Evolutionary conservation across 2,329 filamentous ascomycete genomes (phyloP), one percentile per base, ranked within the genome.

Genomic region (Periconia digitata): DNA sequence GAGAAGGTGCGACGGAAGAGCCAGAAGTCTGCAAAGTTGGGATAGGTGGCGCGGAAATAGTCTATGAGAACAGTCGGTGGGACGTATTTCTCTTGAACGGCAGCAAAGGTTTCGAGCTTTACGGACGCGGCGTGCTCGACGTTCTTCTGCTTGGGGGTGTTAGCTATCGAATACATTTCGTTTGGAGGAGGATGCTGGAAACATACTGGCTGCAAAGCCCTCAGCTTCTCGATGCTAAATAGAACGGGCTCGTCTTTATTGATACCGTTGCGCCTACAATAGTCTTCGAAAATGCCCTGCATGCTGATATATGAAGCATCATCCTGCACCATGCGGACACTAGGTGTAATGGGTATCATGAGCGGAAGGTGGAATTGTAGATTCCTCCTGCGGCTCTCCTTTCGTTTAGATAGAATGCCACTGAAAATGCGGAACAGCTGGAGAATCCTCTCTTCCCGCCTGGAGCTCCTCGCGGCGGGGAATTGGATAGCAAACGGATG

Each of bases 371-470:
- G 94, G 76, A 99, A 99, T 71, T 95, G 92, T 57, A 99, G 76
- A 65, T 97, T 96, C 43, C 94, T 86, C 18, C 92, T 87, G 44
- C 94, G 84, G 62, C 89, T 95, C 74, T 99, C 94, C 77, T 99
- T 99, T 67, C 92, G 89, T 69, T 95, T 94, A 32, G 85, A 80
- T 51, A 99, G 77, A 3, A 90, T 89, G 65, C 92, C 91, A 72
- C 99, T 99, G 74, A 99, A 92, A 62, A 96, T 95, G 38, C 95
- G 84, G 85, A 99, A 99, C 12, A 99, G 81, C 72, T 99, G 94
- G 55, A 96, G 73, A 47, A 97, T 96, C 22, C 94, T 84, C 74
- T 99, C 95, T 70, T 99, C 95, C 46, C 95, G 84, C 51, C 94
- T 84, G 64, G 92, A 96, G 70, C 95, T 92, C 47, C 94, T 80